Evolutionary conservation across 2,329 filamentous ascomycete species (phyloP).

Genomic region (Botrytis pseudocinerea): DNA sequence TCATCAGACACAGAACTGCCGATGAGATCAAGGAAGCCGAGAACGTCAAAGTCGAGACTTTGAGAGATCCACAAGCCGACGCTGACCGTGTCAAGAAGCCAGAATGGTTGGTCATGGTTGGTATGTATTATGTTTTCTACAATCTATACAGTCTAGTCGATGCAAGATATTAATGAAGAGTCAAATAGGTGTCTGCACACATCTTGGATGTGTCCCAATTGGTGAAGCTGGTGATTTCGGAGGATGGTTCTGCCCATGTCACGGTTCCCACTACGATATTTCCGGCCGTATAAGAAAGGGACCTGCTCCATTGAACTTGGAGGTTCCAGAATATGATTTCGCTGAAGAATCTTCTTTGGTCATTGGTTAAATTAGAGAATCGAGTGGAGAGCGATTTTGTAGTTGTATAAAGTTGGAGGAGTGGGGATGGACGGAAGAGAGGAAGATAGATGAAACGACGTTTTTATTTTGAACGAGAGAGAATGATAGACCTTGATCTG

Average conservation of each 20-base stretch:
- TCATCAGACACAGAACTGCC: conserved; percentile 96
- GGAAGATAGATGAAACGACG: conserved; percentile 10
- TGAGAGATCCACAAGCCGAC: conserved; percentile 91
- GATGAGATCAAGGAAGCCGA: conserved; percentile 95
- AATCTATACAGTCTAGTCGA: background rate
- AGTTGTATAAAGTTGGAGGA: conserved; percentile 24
- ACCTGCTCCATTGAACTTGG: conserved; percentile 94
- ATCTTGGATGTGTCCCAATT: conserved; percentile 98
- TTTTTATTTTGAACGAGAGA: conserved; percentile 31
- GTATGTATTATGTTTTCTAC: conserved; percentile 49
- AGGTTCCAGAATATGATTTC: conserved; percentile 92
- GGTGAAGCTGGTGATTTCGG: conserved; percentile 97
- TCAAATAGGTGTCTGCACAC: conserved; percentile 86
- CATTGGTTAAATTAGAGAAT: conserved; percentile 71
- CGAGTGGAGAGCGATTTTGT: conserved; percentile 7
- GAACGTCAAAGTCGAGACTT: conserved; percentile 74
- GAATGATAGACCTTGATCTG: conserved; percentile 49
- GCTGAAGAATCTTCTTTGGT: conserved; percentile 83
- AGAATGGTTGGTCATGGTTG: conserved; percentile 98
- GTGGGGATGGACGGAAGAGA: conserved; percentile 14
- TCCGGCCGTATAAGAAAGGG: conserved; percentile 97
- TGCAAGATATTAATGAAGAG: conserved; percentile 30
- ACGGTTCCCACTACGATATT: conserved; percentile 99
- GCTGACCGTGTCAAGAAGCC: conserved; percentile 95
- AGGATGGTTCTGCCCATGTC: conserved; percentile 99